These are phyloP conservation scores for Domatiomyces globalis DNA, from an alignment of 2,329 filamentous ascomycete genomes.

Conservation along the genomic window DNA sequence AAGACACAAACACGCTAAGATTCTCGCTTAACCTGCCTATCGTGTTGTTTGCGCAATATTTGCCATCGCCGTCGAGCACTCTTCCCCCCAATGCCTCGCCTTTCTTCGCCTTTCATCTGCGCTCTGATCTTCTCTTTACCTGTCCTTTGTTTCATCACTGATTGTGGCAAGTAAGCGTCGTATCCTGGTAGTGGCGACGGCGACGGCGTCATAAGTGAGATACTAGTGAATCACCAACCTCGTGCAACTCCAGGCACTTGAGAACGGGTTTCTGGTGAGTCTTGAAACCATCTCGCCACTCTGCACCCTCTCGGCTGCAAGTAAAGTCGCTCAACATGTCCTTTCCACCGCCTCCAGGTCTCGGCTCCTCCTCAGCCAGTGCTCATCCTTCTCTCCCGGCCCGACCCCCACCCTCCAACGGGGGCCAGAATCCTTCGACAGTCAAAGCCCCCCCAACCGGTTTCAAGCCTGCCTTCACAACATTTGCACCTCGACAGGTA, in stretches of 20 bases:
- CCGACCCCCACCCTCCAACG: conserved; percentile 52
- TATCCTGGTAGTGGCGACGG: neutral
- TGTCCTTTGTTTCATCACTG: neutral
- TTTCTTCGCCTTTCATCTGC: neutral
- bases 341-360: conserved; percentile 74
- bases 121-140: neutral
- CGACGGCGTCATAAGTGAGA: neutral
- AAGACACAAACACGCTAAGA: neutral
- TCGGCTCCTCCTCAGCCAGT: conserved; percentile 29
- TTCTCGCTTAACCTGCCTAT: neutral
- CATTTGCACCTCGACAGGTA: conserved; percentile 48
- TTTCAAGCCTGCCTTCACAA: conserved; percentile 31
- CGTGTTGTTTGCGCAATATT: neutral
- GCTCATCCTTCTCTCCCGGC: conserved; percentile 55
- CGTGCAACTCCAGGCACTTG: neutral
- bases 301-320: conserved; percentile 14
- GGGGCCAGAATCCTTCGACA: conserved; percentile 8
- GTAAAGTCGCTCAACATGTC: conserved; percentile 52
- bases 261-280: neutral
- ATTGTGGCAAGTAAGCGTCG: neutral
- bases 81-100: neutral
- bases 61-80: neutral
- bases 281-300: conserved; percentile 1
- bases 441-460: conserved; percentile 17
- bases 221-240: neutral